Evolutionary conservation across 441 rosid genomes (phyloP), one percentile per base, ranked within the genome.

Genomic region (Metrosideros polymorpha): DNA sequence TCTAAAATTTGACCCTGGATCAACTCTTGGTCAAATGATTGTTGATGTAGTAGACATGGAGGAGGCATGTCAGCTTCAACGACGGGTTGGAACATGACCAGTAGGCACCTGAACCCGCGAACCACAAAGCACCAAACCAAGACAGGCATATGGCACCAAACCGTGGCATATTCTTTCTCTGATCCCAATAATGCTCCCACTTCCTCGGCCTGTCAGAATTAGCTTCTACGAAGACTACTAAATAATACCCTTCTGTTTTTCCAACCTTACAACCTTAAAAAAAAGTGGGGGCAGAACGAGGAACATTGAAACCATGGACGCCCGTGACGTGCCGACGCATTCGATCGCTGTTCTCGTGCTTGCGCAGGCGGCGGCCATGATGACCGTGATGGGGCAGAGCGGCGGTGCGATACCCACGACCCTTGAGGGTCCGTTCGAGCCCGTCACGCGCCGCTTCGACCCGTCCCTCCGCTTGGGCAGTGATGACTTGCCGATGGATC

Each of bases 381-480:
- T 83, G 10, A 29, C 61, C 18, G 43, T 83, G 55, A 50, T 52
- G 47, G 57, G 84, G 43, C 42, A 50, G 84, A 35, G 43, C 57
- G 29, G 43, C n/a, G 39, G 84, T n/a, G 43, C 61, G 7, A 92
- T 94, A 87, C 95, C 96, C 12, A 94, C 99, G 10, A 94, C 99
- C 86, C 90, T 94, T 35, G 91, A 92, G 39, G 96, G 95, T 1
- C 96, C 96, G 6, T 94, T 93, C 82, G 66, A 90, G 79, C 94
- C 95, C 13, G 57, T 86, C 15, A 93, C 95, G 17, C 91, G 91
- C 66, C 91, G 92, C 50, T 90, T 94, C 82, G 94, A 94, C 75
- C 91, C 94, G 30, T 90, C 94, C 47, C 88, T 94, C 18, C 94
- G 96, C 6, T 86, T 61, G 43, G 96, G 96, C 55, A 93, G 95